Evolutionary conservation across 768 basidiomycete species (phyloP).

Genomic region (Hortiboletus campestris): DNA sequence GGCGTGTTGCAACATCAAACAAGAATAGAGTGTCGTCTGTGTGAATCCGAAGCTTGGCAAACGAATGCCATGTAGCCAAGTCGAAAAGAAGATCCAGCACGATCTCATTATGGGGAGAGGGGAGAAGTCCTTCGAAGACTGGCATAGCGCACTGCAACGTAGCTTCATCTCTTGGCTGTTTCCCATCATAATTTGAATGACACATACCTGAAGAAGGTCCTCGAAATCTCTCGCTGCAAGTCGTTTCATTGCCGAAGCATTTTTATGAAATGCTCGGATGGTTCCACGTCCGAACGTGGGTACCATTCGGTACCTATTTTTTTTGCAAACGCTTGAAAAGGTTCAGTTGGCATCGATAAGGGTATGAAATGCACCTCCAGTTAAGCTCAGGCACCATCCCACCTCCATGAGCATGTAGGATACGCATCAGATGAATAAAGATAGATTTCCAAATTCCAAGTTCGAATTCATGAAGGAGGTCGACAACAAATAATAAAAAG

Average conservation of each 20-base stretch:
- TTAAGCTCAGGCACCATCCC: background rate
- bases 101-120: background rate
- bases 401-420: no score
- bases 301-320: background rate
- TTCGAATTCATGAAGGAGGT: conserved; percentile 23
- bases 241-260: conserved; percentile 36
- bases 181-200: no score
- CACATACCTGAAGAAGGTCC: conserved; percentile 25
- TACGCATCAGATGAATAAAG: conserved; percentile 11
- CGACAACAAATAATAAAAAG: background rate
- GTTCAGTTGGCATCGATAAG: no score
- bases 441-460: conserved; percentile 25
- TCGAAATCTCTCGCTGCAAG: conserved; percentile 39
- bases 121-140: background rate
- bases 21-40: background rate
- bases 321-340: no score
- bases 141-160: background rate
- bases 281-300: background rate
- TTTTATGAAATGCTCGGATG: background rate
- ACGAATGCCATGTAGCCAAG: background rate
- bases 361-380: background rate
- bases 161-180: no score
- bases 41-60: background rate
- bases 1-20: background rate
- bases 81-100: background rate